phyloP scores from a whole-genome alignment of 164 flowering plant species.

The Dillenia suffruticosa region DNA sequence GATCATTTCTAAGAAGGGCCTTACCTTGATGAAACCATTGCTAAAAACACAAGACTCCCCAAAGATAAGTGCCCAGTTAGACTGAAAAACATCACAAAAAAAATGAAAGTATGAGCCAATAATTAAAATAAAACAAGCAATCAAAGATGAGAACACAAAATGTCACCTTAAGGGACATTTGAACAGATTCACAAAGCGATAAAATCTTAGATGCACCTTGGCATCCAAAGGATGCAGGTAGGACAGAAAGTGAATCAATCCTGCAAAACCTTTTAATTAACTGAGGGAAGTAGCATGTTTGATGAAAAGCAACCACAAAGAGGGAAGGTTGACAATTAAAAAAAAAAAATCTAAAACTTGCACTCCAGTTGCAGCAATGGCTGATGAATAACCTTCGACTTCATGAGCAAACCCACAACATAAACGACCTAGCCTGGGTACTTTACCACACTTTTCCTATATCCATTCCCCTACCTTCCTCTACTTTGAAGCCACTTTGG shows the following conservation, averaged over 20 bases:
- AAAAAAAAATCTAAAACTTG: background rate
- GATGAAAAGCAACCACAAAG: background rate
- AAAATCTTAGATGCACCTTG: conserved; percentile 86
- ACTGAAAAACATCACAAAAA: conserved; percentile 42
- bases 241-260: conserved; percentile 80
- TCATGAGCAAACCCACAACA: too few species aligned
- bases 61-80: conserved; percentile 53
- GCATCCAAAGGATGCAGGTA: conserved; percentile 64
- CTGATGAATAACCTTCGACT: too few species aligned
- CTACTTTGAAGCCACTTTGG: too few species aligned
- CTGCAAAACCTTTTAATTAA: conserved; percentile 35
- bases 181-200: conserved; percentile 71
- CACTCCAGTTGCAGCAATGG: too few species aligned
- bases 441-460: too few species aligned
- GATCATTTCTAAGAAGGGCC: background rate
- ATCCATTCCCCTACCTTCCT: too few species aligned
- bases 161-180: conserved; percentile 67
- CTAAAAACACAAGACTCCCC: conserved; percentile 80
- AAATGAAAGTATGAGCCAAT: conserved; percentile 4
- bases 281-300: conserved; percentile 2
- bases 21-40: conserved; percentile 74
- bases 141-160: background rate
- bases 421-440: too few species aligned
- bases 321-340: too few species aligned
- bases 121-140: background rate